Evolutionary conservation across 2,329 filamentous ascomycete species (phyloP).

Genomic region (Colletotrichum salicis): DNA sequence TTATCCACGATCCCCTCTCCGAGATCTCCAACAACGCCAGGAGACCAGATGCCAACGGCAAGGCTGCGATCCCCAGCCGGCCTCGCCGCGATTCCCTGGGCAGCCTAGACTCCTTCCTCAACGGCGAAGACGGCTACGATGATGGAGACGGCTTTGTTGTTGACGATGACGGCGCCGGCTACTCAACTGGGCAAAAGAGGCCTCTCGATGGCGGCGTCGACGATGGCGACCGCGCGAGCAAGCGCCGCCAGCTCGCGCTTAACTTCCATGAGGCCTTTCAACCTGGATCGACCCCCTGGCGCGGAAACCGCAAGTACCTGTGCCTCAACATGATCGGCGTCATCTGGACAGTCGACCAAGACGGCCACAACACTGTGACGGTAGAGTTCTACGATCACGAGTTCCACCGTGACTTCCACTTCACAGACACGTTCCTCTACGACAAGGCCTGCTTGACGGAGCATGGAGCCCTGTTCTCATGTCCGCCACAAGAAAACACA

Average conservation of each 20-base stretch:
- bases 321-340: slow-evolving; percentile 94
- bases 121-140: slow-evolving; percentile 61
- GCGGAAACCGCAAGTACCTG: slow-evolving; percentile 91
- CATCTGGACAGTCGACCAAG: slow-evolving; percentile 97
- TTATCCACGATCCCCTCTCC: slow-evolving; percentile 81
- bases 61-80: slow-evolving; percentile 37
- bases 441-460: slow-evolving; percentile 95
- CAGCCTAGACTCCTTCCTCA: slow-evolving; percentile 85
- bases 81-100: slow-evolving; percentile 74
- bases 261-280: slow-evolving; percentile 88
- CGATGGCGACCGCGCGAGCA: slow-evolving; percentile 54
- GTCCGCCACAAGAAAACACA: slow-evolving; percentile 66
- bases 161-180: slow-evolving; percentile 95
- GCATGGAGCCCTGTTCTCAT: slow-evolving; percentile 86
- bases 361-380: slow-evolving; percentile 91
- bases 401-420: slow-evolving; percentile 92
- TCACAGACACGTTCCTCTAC: slow-evolving; percentile 94
- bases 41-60: slow-evolving; percentile 52
- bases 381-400: slow-evolving; percentile 98
- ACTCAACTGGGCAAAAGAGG: slow-evolving; percentile 71
- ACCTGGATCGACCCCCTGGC: slow-evolving; percentile 94
- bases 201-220: slow-evolving; percentile 64
- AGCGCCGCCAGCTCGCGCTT: slow-evolving; percentile 65
- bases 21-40: slow-evolving; percentile 76
- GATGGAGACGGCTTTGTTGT: slow-evolving; percentile 85